Base-by-base conservation (phyloP, 148 eudicot genomes). In the Vaccinium vitisidaea region DNA sequence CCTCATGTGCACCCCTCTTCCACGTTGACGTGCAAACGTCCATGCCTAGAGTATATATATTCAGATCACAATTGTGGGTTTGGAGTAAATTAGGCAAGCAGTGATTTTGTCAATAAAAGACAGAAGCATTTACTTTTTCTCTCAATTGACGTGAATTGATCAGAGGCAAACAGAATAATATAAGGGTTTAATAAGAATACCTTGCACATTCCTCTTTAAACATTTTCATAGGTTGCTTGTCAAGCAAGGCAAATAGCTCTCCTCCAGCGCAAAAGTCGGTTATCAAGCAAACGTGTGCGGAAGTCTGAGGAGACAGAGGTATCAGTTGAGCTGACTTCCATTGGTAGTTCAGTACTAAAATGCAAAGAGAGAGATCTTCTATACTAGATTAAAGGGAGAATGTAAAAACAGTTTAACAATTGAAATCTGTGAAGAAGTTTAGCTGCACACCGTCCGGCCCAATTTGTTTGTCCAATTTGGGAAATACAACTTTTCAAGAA, bases 251-350 rank as follows among this genome's bases (percentile, higher is more conserved):
- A 89, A 97, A 97, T 83, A 97, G 88, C 87, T 97, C 99, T 87
- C 99, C 99, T 76, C 99, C 99, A 86, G 98, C 90, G 85, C 93
- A 97, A 86, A 95, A 95, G 94, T 97, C 99, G 7, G 99, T 97
- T 85, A 97, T 95, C 91, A 97, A 88, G 90, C 98, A 95, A 89
- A 97, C 95, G 10, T 97, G 99, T 67, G 98, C 94, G 27, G 96
- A 85, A 70, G 99, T 97, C 99, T 97, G 95, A 84, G 86, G 46
- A 84, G 43, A 88, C 6, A 87, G 56, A 75, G 19, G 69, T 18
- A 59, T 89, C 82, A 90, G 87, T 73, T 83, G 36, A 80, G 69
- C 21, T 21, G 53, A 58, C 77, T 11, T 73, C 79, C 30, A 77
- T 43, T 15, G 54, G 25, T 75, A 52, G 54, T 74, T 73, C 53